These are phyloP conservation scores for Dentipellis fragilis DNA, from an alignment of 768 basidiomycete genomes.

Conservation along the genomic window DNA sequence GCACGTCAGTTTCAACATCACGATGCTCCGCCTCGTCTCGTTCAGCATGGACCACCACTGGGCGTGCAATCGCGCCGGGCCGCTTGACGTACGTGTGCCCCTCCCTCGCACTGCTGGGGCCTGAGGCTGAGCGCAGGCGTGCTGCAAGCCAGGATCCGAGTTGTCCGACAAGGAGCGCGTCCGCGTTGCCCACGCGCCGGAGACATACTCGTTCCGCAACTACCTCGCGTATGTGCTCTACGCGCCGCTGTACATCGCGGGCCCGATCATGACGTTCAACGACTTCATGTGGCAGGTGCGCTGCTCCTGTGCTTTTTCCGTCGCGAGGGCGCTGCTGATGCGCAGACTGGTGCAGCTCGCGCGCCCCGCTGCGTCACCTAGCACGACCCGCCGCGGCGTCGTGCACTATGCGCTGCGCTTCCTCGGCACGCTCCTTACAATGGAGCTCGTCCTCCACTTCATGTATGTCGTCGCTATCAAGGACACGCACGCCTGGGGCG, in stretches of 20 bases:
- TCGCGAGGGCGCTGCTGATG: not conserved
- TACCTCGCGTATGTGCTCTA: slow-evolving; percentile 86
- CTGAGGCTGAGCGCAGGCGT: not conserved
- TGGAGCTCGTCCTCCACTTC: slow-evolving; percentile 87
- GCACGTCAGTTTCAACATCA: slow-evolving; percentile 93
- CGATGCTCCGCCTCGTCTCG: slow-evolving; percentile 86
- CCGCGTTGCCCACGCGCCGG: slow-evolving; percentile 39
- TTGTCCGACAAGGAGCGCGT: slow-evolving; percentile 55
- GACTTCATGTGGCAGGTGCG: slow-evolving; percentile 90
- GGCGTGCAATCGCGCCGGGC: slow-evolving; percentile 41
- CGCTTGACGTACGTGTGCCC: slow-evolving; percentile 27
- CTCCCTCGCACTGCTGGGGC: not conserved
- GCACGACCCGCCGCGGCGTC: slow-evolving; percentile 29
- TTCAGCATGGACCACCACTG: slow-evolving; percentile 93
- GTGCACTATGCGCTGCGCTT: slow-evolving; percentile 65
- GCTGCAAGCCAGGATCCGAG: slow-evolving; percentile 19
- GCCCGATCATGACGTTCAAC: slow-evolving; percentile 94
- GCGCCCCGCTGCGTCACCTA: slow-evolving; percentile 55
- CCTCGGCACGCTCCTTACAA: slow-evolving; percentile 58
- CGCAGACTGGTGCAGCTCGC: not conserved
- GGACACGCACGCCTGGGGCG: slow-evolving; percentile 73
- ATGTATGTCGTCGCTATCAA: slow-evolving; percentile 98
- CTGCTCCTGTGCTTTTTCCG: not conserved
- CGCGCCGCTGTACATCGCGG: slow-evolving; percentile 89
- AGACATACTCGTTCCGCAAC: slow-evolving; percentile 56